A percentile compares a stretch with the other conserved stretches of the same genome.
phyloP scores from a whole-genome alignment of 1,284 basidiomycete species.

The Earliella scabrosa region DNA sequence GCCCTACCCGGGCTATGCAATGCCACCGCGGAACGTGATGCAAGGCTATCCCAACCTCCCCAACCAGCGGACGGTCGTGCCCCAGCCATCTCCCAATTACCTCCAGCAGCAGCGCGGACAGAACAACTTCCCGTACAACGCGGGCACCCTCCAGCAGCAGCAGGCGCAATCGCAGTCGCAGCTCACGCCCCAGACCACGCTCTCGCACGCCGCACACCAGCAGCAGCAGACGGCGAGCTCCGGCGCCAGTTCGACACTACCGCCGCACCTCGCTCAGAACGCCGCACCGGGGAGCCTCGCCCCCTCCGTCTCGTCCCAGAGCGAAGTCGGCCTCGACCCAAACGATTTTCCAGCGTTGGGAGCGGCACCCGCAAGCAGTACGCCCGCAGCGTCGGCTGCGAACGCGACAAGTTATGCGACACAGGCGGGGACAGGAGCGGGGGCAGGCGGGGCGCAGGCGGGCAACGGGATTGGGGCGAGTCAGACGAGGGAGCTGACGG shows the following conservation, averaged over 20 bases:
- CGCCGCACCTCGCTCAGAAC: constrained; percentile 57
- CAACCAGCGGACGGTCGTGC: constrained; percentile 61
- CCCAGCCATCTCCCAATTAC: constrained; percentile 66
- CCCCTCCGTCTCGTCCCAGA: constrained; percentile 64
- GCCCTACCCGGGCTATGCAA: constrained; percentile 63
- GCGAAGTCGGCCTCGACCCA: constrained; percentile 79
- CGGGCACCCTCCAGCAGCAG: constrained; percentile 55
- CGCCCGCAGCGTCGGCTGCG: constrained; percentile 36
- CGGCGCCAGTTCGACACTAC: constrained; percentile 57
- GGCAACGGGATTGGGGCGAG: constrained; percentile 42
- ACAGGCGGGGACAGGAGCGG: constrained; percentile 65
- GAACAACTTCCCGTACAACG: constrained; percentile 59
- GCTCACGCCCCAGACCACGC: constrained; percentile 43
- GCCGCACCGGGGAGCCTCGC: constrained; percentile 47
- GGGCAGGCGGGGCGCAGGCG: constrained; percentile 42
- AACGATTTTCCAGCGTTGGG: constrained; percentile 87
- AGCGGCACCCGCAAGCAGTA: constrained; percentile 48
- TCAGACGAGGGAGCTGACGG: constrained; percentile 72
- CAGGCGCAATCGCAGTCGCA: constrained; percentile 43
- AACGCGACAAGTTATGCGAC: constrained; percentile 72
- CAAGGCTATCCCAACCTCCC: constrained; percentile 57
- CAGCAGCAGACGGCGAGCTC: constrained; percentile 45
- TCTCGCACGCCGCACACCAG: constrained; percentile 34
- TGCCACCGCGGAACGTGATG: constrained; percentile 66
- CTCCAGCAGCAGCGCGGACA: constrained; percentile 66